Conservation (phyloP, 345 rosid species). For the Punica granatum region DNA sequence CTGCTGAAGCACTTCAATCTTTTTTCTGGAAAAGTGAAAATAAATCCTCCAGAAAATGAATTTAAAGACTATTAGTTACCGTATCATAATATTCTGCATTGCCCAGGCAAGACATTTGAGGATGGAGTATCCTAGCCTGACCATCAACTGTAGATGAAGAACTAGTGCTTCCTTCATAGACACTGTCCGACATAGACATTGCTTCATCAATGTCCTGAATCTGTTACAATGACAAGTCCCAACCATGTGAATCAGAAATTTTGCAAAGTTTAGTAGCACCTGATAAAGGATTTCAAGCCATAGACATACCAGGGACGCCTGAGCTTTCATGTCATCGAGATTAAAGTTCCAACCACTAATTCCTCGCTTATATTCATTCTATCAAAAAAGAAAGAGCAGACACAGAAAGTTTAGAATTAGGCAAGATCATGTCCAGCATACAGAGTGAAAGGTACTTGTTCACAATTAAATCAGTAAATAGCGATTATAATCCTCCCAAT, state of each 20-base stretch:
- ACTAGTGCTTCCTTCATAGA: constrained; percentile 44
- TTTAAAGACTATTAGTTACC: constrained; percentile 1
- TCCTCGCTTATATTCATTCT: constrained; percentile 98
- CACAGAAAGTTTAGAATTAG: neutral
- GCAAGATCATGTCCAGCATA: neutral
- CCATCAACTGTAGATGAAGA: constrained; percentile 25
- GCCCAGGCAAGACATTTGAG: neutral
- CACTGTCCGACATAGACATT: constrained; percentile 28
- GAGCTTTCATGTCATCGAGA: constrained; percentile 96
- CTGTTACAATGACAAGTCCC: constrained; percentile 28
- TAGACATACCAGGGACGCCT: constrained; percentile 80
- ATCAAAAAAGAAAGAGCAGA: constrained; percentile 4
- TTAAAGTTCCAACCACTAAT: constrained; percentile 97
- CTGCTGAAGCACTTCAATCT: constrained; percentile 6
- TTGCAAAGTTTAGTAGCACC: neutral
- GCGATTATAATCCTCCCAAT: neutral
- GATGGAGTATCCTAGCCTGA: constrained; percentile 3
- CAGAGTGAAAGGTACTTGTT: neutral
- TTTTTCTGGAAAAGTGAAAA: neutral
- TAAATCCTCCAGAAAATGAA: neutral
- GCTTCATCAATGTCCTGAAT: constrained; percentile 73
- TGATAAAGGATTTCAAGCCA: constrained; percentile 5
- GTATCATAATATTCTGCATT: neutral
- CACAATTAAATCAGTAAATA: neutral
- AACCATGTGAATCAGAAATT: neutral